Evolutionary conservation across 331 rosid species (phyloP), one percentile per base, ranked within the genome.

Genomic region (Malus hybrid): DNA sequence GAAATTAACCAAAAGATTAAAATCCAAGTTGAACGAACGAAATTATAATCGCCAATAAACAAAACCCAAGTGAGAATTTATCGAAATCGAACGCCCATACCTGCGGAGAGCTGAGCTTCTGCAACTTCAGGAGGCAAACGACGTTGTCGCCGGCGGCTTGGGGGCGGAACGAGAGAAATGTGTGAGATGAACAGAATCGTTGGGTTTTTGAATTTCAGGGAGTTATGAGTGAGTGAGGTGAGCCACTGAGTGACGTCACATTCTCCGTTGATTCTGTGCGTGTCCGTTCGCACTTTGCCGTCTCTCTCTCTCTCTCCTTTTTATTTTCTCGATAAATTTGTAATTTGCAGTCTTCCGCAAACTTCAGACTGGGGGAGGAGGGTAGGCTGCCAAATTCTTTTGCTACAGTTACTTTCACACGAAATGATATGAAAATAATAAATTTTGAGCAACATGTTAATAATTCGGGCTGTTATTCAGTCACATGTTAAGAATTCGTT

Each of bases 401-500:
- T 36, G 10, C 42, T 36, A 36, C 9, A 0, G 0, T 0, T 36
- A 7, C 0, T 36, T 36, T 36, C 1, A 36, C 11, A 36, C 42
- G 11, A 36, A 8, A 36, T 0, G 3, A 36, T 2, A 36, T 0
- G 3, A 8, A 36, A 36, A 36, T 36, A 7, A 36, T 36, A 36
- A 36, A 0, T 36, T 36, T 8, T 36, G 11, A 36, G 3, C 42
- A 36, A 36, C 42, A 36, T 0, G 1, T 2, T 36, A 36, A 36
- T 36, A 7, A 36, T 36, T 36, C 1, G 0, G 11, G 0, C 1
- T 34, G 1, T 34, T 34, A 34, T 34, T 7, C 0, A 7, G 1
- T 34, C 1, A 7, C 1, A 1, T 7, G 9, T 34, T 34, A 7
- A 6, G 0, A 34, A 34, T 0, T 0, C 0, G 3, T 34, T 34